Base-by-base conservation (phyloP, 306 rosid species). In the Malus orientalis region DNA sequence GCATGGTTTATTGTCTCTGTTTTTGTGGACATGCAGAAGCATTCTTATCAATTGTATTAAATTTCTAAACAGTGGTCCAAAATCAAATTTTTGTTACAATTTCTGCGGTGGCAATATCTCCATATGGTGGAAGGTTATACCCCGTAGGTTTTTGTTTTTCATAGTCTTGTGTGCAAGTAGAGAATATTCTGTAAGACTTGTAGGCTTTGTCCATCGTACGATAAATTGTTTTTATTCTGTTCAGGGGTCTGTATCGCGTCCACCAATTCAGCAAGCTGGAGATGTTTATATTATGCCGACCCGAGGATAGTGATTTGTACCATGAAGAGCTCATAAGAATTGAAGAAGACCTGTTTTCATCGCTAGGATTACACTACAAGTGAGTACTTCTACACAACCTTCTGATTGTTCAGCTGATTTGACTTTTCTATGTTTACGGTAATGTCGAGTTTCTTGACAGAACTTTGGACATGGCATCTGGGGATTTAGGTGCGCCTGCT, bases 191-290 rank as follows among this genome's bases (percentile, higher is more conserved):
- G 5, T 73, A n/a, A 30, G 44, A 14, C 51, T 20, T n/a, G 4
- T 4, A 29, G 62, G 4, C 36, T 58, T 22, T 29, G 20, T 40
- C 23, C 68, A 29, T 18, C 32, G 3, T 72, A 30, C 32, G 42
- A n/a, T 79, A 70, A 74, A 6, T 30, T 22, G 6, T 15, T 8
- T 49, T 20, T 65, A 79, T 79, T 64, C 42, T 82, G 73, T 74
- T 69, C 96, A 92, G 98, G 90, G 98, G 98, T 76, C 97, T 95
- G 40, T 92, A 95, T 85, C 91, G 98, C 78, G 98, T 95, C 55
- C 98, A 95, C 88, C 99, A 95, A 83, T 95, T 95, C 91, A 90
- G 97, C 92, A 95, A 95, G 88, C 86, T 85, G 79, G 99, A 95
- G 83, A 90, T 92, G 97, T 95, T 95, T 81, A 78, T 95, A 42